Evolutionary conservation across 148 eudicot species (phyloP).

Genomic region (Persicaria tinctoria): DNA sequence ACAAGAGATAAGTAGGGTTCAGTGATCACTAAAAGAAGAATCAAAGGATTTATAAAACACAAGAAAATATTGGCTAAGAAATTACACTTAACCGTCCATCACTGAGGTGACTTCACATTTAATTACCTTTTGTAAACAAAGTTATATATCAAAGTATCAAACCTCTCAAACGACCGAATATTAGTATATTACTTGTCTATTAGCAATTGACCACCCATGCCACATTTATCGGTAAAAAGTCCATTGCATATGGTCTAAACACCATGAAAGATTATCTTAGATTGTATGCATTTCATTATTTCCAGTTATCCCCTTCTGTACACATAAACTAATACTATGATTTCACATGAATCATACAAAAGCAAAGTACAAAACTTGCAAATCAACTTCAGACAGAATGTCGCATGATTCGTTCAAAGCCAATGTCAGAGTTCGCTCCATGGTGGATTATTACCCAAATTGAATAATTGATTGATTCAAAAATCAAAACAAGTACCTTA

Average conservation of each 20-base stretch:
- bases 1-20: background rate
- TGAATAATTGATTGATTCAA: no score
- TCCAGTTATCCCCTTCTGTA: background rate
- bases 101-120: background rate
- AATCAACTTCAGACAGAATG: background rate
- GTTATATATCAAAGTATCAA: no score
- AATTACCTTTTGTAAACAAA: no score
- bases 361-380: background rate
- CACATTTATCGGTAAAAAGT: background rate
- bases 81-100: background rate
- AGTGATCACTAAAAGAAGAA: conserved; percentile 1
- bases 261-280: background rate
- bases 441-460: no score
- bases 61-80: background rate
- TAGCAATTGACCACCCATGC: background rate
- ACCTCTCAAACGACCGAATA: no score
- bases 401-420: background rate
- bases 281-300: no score
- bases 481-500: no score
- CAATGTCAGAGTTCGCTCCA: background rate
- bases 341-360: background rate
- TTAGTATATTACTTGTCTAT: no score
- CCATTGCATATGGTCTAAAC: background rate
- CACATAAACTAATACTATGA: background rate
- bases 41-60: conserved; percentile 4